Conservation (phyloP, 2,329 filamentous ascomycete species). For the Emericellopsis cladophorae region DNA sequence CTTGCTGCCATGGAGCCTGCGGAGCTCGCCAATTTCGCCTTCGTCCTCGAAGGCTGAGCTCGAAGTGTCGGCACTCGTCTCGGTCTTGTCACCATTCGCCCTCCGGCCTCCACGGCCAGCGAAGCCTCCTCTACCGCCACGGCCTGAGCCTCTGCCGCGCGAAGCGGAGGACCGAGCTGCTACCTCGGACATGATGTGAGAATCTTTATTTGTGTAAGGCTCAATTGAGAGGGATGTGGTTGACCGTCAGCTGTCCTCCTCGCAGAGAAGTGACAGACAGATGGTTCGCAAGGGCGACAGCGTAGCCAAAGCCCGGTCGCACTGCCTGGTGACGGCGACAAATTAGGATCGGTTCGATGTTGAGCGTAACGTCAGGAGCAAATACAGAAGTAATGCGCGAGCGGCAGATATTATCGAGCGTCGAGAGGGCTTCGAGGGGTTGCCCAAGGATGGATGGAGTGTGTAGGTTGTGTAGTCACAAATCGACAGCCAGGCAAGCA, state of each 20-base stretch:
- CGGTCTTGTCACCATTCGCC: conserved; percentile 59
- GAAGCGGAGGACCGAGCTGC: conserved; percentile 70
- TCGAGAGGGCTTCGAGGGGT: conserved; percentile 16
- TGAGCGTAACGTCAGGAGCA: background rate
- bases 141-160: conserved; percentile 82
- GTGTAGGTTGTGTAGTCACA: conserved; percentile 1
- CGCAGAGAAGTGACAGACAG: conserved; percentile 2
- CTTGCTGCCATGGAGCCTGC: conserved; percentile 75
- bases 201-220: conserved; percentile 18
- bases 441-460: conserved; percentile 20
- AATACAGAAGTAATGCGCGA: conserved; percentile 16
- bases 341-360: background rate
- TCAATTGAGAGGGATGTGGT: conserved; percentile 8
- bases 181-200: conserved; percentile 78
- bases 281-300: conserved; percentile 2
- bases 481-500: background rate
- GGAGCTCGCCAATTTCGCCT: conserved; percentile 81
- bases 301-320: conserved; percentile 3
- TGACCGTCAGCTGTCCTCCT: conserved; percentile 22
- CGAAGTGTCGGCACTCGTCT: conserved; percentile 45
- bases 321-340: background rate
- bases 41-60: conserved; percentile 59
- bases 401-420: conserved; percentile 8
- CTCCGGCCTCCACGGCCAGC: conserved; percentile 59
- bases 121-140: conserved; percentile 72